phyloP scores from a whole-genome alignment of 2,329 filamentous ascomycete genomes.

The Paecilomyces variotii region DNA sequence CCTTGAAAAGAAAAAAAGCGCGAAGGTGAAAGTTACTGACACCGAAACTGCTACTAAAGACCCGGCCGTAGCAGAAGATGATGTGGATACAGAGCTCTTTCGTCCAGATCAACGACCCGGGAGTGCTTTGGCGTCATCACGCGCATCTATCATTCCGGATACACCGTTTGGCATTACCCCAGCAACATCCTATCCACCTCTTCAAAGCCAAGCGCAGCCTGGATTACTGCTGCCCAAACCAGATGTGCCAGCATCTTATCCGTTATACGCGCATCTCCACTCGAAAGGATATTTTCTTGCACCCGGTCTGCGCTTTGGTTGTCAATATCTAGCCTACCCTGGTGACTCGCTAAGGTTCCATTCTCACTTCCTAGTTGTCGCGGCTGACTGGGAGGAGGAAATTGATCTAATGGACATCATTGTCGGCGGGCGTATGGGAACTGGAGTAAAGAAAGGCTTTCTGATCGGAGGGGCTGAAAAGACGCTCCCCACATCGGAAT shows the following conservation, averaged over 20 bases:
- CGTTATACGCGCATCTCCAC: constrained; percentile 75
- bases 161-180: constrained; percentile 38
- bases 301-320: constrained; percentile 88
- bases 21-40: constrained; percentile 9
- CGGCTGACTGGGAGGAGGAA: constrained; percentile 78
- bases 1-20: constrained; percentile 29
- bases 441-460: constrained; percentile 93
- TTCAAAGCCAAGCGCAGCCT: constrained; percentile 25
- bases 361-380: constrained; percentile 84
- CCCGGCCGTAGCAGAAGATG: constrained; percentile 2
- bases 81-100: constrained; percentile 11
- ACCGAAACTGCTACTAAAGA: constrained; percentile 4
- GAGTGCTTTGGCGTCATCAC: constrained; percentile 4
- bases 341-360: constrained; percentile 93
- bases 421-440: constrained; percentile 77
- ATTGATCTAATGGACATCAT: constrained; percentile 80
- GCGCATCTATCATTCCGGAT: constrained; percentile 9
- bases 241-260: constrained; percentile 49
- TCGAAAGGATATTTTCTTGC: constrained; percentile 75
- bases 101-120: background rate
- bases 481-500: constrained; percentile 28
- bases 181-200: constrained; percentile 41
- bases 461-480: constrained; percentile 64
- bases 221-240: constrained; percentile 21
- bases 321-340: constrained; percentile 89